Conservation (phyloP, 2,329 filamentous ascomycete species). For the Monilinia polystroma region DNA sequence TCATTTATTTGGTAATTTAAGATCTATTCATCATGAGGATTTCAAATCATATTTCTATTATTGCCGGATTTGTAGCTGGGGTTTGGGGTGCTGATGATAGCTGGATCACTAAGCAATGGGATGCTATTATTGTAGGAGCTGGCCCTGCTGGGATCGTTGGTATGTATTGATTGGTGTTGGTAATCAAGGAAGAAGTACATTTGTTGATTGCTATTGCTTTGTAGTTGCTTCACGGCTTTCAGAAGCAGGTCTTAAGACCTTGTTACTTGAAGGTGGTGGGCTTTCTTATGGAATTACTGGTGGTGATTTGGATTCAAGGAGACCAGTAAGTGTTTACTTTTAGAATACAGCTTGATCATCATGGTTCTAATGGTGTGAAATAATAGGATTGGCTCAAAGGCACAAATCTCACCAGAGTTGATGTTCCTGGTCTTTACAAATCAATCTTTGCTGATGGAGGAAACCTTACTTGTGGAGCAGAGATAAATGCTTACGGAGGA, state of each 20-base stretch:
- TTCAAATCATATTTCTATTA: constrained; percentile 2
- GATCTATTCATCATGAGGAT: background rate
- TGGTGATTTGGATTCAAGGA: constrained; percentile 43
- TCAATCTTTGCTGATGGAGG: constrained; percentile 49
- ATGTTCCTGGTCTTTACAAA: constrained; percentile 52
- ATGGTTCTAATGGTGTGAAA: background rate
- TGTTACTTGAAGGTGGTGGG: constrained; percentile 53
- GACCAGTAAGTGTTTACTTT: constrained; percentile 38
- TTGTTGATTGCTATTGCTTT: background rate
- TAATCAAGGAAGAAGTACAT: background rate
- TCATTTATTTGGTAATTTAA: background rate
- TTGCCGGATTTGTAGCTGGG: background rate
- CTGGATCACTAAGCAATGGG: constrained; percentile 38
- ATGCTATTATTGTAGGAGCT: constrained; percentile 48
- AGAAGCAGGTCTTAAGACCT: constrained; percentile 51
- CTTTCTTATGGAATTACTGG: constrained; percentile 51
- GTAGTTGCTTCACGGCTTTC: constrained; percentile 48
- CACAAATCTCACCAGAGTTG: constrained; percentile 51
- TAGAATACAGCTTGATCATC: background rate
- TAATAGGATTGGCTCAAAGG: constrained; percentile 46
- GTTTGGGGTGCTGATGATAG: constrained; percentile 17
- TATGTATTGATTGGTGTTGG: constrained; percentile 10
- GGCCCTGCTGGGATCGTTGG: constrained; percentile 52
- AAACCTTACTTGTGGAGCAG: constrained; percentile 45
- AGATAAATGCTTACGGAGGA: constrained; percentile 47